These are phyloP conservation scores for Ophiostoma tasmaniense DNA, from an alignment of 2,329 filamentous ascomycete species.

Conservation along the genomic window DNA sequence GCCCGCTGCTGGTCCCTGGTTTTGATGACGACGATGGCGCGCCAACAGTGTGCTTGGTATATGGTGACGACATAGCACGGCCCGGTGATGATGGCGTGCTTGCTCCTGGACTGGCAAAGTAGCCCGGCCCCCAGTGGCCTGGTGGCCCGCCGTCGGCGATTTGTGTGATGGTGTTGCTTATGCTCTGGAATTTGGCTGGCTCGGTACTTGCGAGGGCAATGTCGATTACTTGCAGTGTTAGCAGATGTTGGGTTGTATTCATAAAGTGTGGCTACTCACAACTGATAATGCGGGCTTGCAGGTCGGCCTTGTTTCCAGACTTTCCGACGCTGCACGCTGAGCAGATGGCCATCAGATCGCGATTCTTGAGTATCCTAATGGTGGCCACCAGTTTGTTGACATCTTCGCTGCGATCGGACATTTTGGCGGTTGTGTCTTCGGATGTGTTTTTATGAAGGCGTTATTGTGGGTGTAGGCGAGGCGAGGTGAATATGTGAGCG, in stretches of 20 bases:
- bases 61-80: slow-evolving; percentile 13
- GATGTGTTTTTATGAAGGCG: neutral
- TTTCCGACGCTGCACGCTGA: slow-evolving; percentile 64
- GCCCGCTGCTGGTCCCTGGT: neutral
- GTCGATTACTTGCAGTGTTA: slow-evolving; percentile 17
- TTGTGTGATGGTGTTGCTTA: slow-evolving; percentile 15
- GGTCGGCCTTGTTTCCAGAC: slow-evolving; percentile 73
- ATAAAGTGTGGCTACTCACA: slow-evolving; percentile 41
- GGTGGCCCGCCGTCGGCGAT: neutral
- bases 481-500: neutral
- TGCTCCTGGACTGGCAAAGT: neutral
- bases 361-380: slow-evolving; percentile 43
- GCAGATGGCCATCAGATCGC: slow-evolving; percentile 69
- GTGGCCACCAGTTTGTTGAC: slow-evolving; percentile 38
- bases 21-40: neutral
- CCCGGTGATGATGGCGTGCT: slow-evolving; percentile 15
- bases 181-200: slow-evolving; percentile 10
- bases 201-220: slow-evolving; percentile 16
- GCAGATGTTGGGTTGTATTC: neutral
- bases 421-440: slow-evolving; percentile 7
- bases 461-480: neutral
- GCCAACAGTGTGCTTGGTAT: slow-evolving; percentile 1
- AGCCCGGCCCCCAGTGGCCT: neutral
- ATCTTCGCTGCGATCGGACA: slow-evolving; percentile 28
- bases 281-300: slow-evolving; percentile 69